Conservation (phyloP, 257 asterid species). For the Nicotiana obtusifolia region DNA sequence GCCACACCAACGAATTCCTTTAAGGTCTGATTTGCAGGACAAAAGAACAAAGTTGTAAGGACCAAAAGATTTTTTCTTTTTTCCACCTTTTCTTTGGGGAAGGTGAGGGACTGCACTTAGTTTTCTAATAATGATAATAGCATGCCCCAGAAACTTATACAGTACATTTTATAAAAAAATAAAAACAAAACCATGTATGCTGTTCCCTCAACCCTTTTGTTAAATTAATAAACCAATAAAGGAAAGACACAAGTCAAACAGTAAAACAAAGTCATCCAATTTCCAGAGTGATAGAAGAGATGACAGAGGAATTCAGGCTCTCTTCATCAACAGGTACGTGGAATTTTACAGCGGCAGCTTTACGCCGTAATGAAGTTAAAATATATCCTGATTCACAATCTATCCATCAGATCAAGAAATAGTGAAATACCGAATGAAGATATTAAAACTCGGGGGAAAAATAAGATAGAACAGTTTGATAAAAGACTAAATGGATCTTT, state of each 20-base stretch:
- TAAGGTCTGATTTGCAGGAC: slow-evolving; percentile 57
- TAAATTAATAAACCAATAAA: background rate
- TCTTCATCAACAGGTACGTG: background rate
- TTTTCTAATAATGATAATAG: background rate
- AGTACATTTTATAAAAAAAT: background rate
- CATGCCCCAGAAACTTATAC: background rate
- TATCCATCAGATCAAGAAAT: background rate
- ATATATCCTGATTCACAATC: background rate
- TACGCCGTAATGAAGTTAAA: background rate
- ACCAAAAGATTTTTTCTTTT: background rate
- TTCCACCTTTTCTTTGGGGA: background rate
- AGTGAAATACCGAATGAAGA: background rate
- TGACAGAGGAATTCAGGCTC: background rate
- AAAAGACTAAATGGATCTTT: background rate
- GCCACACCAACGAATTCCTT: slow-evolving; percentile 66
- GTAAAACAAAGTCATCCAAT: background rate
- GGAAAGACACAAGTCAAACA: background rate
- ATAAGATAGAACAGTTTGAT: background rate
- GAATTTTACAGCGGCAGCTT: background rate
- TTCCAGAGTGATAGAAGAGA: background rate
- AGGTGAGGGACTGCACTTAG: background rate
- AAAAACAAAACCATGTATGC: background rate
- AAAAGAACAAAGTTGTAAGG: background rate
- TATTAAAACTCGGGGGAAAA: background rate
- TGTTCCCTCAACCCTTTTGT: background rate